Evolutionary conservation across 257 asterid species (phyloP), one percentile per base, ranked within the genome.

Genomic region (Gardenia jasminoides): DNA sequence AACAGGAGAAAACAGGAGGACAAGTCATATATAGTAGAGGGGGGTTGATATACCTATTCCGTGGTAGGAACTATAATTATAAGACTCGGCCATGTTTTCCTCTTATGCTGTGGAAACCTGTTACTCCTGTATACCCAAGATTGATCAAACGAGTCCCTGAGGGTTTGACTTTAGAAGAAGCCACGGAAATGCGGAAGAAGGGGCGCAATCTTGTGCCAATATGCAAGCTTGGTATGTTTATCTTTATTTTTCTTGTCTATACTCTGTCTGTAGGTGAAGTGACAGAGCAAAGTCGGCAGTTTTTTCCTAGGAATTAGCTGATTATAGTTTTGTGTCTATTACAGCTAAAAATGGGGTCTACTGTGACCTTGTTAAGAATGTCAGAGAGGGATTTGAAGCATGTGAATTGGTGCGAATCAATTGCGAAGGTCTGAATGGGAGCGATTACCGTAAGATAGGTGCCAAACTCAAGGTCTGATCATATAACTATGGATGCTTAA

Each of bases 101-200:
- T 80, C 94, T 95, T 70, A 93, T 93, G 99, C 82, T 93, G 85
- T 93, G 99, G 98, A 94, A 89, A 86, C 99, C 98, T 79, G 83
- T 84, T 41, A 28, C 94, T 62, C 98, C 97, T 65, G 97, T 95
- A 33, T 95, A 95, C 88, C 99, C 99, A 48, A 90, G 93, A 84
- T 86, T 93, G 89, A 71, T 92, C 69, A 77, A 84, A 83, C 84
- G 83, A 54, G 96, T 84, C 66, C 99, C 97, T 3, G 98, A 88
- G 72, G 97, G 97, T 62, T 82, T 95, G 88, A 95, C 95, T 70
- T 85, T 89, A 77, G 97, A 92, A 86, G 94, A 91, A 86, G 98
- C 96, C 43, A 84, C 68, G 73, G 92, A 88, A 76, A 87, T 93
- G 97, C 96, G 96, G 84, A 93, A 83, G 83, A 90, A 82, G 83